A percentile compares a stretch with the other conserved stretches of the same genome.
Evolutionary conservation across 306 rosid species (phyloP).

Genomic region (Prunus mume): DNA sequence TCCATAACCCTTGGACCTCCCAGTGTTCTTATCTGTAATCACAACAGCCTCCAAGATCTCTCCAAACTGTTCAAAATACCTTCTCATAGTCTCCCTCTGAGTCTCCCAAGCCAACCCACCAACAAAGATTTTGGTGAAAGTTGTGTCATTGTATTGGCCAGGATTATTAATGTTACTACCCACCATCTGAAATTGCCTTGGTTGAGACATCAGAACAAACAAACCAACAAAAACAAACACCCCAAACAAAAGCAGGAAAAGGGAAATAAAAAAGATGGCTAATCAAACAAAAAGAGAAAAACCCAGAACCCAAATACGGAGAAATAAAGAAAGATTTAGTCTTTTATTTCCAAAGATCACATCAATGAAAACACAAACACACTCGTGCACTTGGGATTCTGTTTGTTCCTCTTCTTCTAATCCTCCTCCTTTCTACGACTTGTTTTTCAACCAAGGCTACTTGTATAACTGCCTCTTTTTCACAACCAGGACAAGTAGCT

Average conservation of each 20-base stretch:
- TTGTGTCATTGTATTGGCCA: constrained; percentile 72
- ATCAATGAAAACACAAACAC: constrained; percentile 43
- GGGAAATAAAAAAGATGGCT: constrained; percentile 1
- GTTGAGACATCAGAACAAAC: constrained; percentile 55
- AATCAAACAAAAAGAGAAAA: neutral
- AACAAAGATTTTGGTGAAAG: constrained; percentile 86
- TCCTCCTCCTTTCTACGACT: neutral
- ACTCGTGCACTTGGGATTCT: constrained; percentile 59
- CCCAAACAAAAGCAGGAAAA: constrained; percentile 4
- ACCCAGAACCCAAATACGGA: constrained; percentile 30
- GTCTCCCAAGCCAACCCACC: constrained; percentile 99
- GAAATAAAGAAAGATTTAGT: constrained; percentile 26
- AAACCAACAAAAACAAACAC: neutral
- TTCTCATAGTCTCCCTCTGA: constrained; percentile 79
- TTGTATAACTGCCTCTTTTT: constrained; percentile 40
- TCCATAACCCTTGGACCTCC: constrained; percentile 98
- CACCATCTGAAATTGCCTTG: constrained; percentile 68
- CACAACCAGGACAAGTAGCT: constrained; percentile 16
- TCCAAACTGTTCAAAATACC: constrained; percentile 93
- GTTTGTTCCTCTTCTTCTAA: constrained; percentile 14
- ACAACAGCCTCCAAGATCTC: constrained; percentile 97
- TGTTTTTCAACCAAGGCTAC: neutral
- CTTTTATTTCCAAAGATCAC: constrained; percentile 37
- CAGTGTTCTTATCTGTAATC: constrained; percentile 82
- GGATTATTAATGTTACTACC: constrained; percentile 38